phyloP scores from a whole-genome alignment of 2,329 filamentous ascomycete genomes.

The Aspergillus aculeatinus region DNA sequence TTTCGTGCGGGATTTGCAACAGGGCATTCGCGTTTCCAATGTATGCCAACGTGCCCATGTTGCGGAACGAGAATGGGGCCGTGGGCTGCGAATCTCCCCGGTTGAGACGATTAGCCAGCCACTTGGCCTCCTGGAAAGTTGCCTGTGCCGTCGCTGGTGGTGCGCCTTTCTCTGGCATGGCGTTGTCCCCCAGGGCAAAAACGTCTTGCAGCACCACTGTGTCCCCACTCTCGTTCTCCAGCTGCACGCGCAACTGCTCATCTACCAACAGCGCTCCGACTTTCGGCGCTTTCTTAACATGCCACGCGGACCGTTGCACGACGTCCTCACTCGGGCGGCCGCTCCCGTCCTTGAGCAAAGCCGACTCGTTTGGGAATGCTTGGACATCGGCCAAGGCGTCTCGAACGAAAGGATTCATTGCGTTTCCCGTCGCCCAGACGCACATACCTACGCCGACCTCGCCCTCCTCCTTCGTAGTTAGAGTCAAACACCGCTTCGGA shows the following conservation, averaged over 20 bases:
- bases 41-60: constrained; percentile 61
- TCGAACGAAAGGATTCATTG: constrained; percentile 36
- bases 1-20: constrained; percentile 49
- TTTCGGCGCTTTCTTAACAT: constrained; percentile 50
- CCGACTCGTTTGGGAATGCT: constrained; percentile 34
- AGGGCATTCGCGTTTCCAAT: constrained; percentile 58
- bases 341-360: constrained; percentile 24
- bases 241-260: constrained; percentile 55
- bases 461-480: constrained; percentile 58
- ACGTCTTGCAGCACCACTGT: constrained; percentile 53
- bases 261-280: constrained; percentile 56
- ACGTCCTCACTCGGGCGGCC: constrained; percentile 3
- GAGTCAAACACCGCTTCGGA: constrained; percentile 49
- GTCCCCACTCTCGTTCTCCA: constrained; percentile 40
- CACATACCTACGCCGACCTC: constrained; percentile 60
- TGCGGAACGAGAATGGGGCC: constrained; percentile 54
- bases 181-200: constrained; percentile 58
- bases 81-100: constrained; percentile 40
- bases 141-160: constrained; percentile 61
- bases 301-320: constrained; percentile 41
- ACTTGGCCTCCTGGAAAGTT: constrained; percentile 58
- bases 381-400: constrained; percentile 31
- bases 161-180: constrained; percentile 50
- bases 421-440: constrained; percentile 54
- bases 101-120: constrained; percentile 57